Conservation (phyloP, 169 alveolate species). For the Cryptosporidium xiaoi region DNA sequence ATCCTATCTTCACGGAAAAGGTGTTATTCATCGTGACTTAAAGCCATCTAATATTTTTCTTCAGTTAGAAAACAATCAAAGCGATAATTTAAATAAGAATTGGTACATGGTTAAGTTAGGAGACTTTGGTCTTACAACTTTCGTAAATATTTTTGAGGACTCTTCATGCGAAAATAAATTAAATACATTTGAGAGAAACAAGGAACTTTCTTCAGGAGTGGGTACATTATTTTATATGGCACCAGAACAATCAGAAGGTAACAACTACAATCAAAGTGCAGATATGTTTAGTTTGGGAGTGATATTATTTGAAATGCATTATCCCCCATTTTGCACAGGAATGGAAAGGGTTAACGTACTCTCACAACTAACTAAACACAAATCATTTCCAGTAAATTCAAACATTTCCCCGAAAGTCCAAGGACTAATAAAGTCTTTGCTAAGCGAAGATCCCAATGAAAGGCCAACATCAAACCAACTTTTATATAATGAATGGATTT, state of each 20-base stretch:
- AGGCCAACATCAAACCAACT: conserved; percentile 72
- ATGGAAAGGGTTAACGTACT: conserved; percentile 82
- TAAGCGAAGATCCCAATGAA: conserved; percentile 42
- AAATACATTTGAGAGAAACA: conserved; percentile 34
- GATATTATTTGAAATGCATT: conserved; percentile 86
- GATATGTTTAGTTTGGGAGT: conserved; percentile 87
- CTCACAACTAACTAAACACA: conserved; percentile 21
- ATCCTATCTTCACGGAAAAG: conserved; percentile 86
- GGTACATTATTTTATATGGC: conserved; percentile 87
- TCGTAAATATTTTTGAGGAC: conserved; percentile 74
- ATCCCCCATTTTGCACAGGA: conserved; percentile 83
- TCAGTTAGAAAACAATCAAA: conserved; percentile 76
- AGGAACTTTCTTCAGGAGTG: conserved; percentile 75
- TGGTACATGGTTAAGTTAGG: conserved; percentile 82
- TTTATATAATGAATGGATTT: conserved; percentile 69
- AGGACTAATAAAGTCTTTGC: conserved; percentile 27
- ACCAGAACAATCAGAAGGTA: conserved; percentile 86
- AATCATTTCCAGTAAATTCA: conserved; percentile 28
- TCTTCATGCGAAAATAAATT: conserved; percentile 19
- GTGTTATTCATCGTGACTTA: conserved; percentile 86
- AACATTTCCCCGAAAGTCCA: conserved; percentile 43
- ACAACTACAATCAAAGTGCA: conserved; percentile 83
- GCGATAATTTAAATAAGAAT: conserved; percentile 4
- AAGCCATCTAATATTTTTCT: conserved; percentile 87
- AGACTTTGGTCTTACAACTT: conserved; percentile 87